Base-by-base conservation (phyloP, 1,139 yeast genomes). In the Candida pseudoviswanathii region DNA sequence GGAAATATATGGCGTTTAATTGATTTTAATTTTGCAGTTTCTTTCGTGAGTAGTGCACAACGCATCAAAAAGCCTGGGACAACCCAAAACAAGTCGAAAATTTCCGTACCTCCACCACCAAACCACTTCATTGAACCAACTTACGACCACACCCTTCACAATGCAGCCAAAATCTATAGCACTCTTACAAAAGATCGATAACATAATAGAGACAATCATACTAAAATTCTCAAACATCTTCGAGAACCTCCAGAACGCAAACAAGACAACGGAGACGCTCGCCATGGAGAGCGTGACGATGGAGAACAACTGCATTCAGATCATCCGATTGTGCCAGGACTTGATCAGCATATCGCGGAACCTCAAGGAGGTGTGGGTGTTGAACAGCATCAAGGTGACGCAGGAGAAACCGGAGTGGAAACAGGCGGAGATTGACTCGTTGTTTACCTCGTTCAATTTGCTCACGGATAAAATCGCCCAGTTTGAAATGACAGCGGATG, bases 261-360 rank as follows among this genome's bases (percentile, higher is more conserved):
- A 74, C 47, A 80, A 80, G 54, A 73, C 83, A 6, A 71, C 75
- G 43, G 85, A 80, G 52, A 66, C 79, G 2, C 67, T 80, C 31
- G 79, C 84, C 0, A 78, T 80, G 10, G 86, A 82, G 53, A 74
- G 82, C 30, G 62, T 81, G 22, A 82, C 82, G 7, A 78, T 82
- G 11, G 85, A 82, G 57, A 71, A 82, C 11, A 78, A 80, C 57
- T 76, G 85, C 0, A 67, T 77, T 51, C 71, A 77, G 3, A 80
- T 82, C 2, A 73, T 81, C 3, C 64, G 84, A 45, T 64, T 80
- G 7, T 75, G 84, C 43, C 83, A 82, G 54, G 86, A 82, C 49
- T 61, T 82, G 25, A 64, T 82, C 11, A 65, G 75, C 0, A 71
- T 81, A 3, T 78, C 84, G 2, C 62, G 82, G 41, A 70, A 75